phyloP scores from a whole-genome alignment of 306 rosid species.

The Biancaea sappan region DNA sequence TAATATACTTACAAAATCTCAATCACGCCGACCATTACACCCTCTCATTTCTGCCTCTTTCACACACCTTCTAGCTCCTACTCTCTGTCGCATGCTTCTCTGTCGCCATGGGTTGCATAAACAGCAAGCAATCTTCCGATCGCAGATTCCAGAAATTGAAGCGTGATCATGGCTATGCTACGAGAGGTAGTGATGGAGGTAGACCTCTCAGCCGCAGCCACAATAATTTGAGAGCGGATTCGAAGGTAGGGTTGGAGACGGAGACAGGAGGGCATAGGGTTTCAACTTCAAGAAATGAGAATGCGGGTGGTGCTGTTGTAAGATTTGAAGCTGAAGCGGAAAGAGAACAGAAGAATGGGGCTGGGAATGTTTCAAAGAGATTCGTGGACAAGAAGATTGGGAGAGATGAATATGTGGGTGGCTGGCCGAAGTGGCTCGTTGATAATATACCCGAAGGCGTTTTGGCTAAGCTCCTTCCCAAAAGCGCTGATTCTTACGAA shows the following conservation, averaged over 20 bases:
- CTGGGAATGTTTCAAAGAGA: constrained; percentile 31
- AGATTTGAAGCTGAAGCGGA: not conserved
- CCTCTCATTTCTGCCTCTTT: not conserved
- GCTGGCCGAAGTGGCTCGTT: constrained; percentile 82
- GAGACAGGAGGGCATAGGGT: not conserved
- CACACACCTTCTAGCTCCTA: not conserved
- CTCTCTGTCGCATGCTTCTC: not conserved
- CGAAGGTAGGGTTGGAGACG: not conserved
- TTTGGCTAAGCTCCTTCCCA: constrained; percentile 57
- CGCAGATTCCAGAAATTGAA: constrained; percentile 34
- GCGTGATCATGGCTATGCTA: constrained; percentile 9
- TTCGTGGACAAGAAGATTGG: constrained; percentile 41
- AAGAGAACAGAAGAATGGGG: constrained; percentile 13
- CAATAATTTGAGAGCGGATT: not conserved
- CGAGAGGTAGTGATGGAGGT: constrained; percentile 2
- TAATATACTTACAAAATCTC: constrained; percentile 8
- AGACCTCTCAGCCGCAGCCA: constrained; percentile 4
- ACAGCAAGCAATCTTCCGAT: constrained; percentile 28
- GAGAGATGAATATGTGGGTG: constrained; percentile 48
- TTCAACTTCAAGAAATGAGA: constrained; percentile 1
- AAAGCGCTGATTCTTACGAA: constrained; percentile 69
- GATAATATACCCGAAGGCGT: constrained; percentile 51
- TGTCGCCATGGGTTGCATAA: constrained; percentile 68
- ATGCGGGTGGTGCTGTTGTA: not conserved
- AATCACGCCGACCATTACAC: constrained; percentile 40